Evolutionary conservation across 257 asterid genomes (phyloP).

Genomic region (Osmanthus fragrans): DNA sequence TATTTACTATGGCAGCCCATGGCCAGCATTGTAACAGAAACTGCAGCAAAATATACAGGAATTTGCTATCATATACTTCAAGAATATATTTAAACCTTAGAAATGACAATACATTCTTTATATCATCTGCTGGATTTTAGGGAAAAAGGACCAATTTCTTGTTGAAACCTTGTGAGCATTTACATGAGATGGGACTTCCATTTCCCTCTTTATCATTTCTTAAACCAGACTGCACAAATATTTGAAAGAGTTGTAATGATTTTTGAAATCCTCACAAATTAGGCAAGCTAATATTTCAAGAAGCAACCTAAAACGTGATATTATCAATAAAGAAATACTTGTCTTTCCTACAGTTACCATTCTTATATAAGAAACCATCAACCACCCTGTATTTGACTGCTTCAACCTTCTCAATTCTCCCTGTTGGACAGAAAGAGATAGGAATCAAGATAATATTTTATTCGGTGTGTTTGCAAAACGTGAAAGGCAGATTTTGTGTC

Average conservation of each 20-base stretch:
- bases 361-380: conserved; percentile 6
- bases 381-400: conserved; percentile 9
- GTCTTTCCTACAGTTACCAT: neutral
- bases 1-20: neutral
- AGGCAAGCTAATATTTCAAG: conserved; percentile 17
- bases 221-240: conserved; percentile 20
- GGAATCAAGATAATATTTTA: neutral
- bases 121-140: too few relatives aligned
- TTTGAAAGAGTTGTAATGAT: neutral
- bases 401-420: neutral
- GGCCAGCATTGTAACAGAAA: neutral
- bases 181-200: too few relatives aligned
- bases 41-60: neutral
- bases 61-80: neutral
- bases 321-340: neutral
- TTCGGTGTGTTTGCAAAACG: neutral
- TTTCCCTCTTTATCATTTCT: neutral
- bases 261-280: conserved; percentile 20
- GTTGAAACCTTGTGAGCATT: neutral
- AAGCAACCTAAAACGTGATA: conserved; percentile 28
- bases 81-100: neutral
- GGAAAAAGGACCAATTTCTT: neutral
- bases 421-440: neutral
- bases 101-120: neutral
- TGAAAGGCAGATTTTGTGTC: neutral